phyloP scores from a whole-genome alignment of 2,329 filamentous ascomycete genomes.

The Fusarium sp. region DNA sequence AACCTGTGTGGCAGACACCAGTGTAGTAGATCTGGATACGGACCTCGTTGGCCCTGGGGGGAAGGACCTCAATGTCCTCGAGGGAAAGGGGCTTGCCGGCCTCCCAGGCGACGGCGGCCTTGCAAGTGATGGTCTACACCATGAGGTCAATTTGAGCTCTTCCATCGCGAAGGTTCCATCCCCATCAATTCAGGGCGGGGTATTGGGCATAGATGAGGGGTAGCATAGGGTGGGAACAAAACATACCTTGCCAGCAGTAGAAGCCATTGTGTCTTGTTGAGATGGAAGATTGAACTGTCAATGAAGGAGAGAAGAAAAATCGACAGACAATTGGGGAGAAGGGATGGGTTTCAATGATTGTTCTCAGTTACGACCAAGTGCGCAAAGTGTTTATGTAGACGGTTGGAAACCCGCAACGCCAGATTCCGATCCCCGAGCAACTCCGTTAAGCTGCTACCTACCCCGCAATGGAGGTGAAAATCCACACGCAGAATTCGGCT shows the following conservation, averaged over 20 bases:
- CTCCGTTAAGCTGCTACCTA: conserved; percentile 39
- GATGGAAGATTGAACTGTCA: conserved; percentile 27
- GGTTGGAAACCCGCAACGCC: conserved; percentile 31
- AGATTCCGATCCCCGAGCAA: conserved; percentile 48
- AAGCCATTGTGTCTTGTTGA: conserved; percentile 55
- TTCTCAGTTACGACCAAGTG: conserved; percentile 11
- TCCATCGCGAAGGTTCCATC: conserved; percentile 16
- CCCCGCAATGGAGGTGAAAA: conserved; percentile 46
- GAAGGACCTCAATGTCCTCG: conserved; percentile 92
- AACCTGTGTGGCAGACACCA: conserved; percentile 98
- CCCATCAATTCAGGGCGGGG: conserved; percentile 35
- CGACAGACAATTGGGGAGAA: conserved; percentile 30
- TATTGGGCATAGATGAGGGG: conserved; percentile 28
- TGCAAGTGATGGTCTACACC: conserved; percentile 88
- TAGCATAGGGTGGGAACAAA: conserved; percentile 15
- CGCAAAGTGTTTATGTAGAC: conserved; percentile 41
- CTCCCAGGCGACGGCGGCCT: conserved; percentile 98
- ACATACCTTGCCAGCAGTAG: conserved; percentile 65
- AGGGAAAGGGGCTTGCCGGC: conserved; percentile 89
- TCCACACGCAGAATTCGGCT: conserved; percentile 35
- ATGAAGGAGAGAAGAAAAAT: conserved; percentile 24
- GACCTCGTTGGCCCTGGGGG: conserved; percentile 92
- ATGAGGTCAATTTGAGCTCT: conserved; percentile 28
- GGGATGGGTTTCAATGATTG: conserved; percentile 24
- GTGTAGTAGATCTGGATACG: conserved; percentile 98